Conservation (phyloP, 352 stramenopile species). For the Salisapilia sapeloensis region DNA sequence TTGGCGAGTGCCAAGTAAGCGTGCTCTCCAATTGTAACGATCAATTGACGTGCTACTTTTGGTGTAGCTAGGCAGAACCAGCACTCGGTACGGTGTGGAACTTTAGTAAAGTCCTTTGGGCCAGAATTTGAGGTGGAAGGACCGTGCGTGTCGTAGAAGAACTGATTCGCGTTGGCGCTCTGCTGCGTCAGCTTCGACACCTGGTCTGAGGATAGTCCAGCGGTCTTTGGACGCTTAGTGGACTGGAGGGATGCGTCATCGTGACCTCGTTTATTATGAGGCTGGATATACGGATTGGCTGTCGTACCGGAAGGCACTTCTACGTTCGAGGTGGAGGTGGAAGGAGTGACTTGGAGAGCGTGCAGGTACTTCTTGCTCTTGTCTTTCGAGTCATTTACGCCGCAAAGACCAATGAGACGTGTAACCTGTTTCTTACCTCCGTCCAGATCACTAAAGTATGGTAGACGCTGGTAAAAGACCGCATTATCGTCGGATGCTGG, state of each 20-base stretch:
- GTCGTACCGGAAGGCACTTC: slow-evolving; percentile 58
- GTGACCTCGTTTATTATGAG: neutral
- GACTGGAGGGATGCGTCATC: too few species aligned
- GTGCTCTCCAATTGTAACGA: slow-evolving; percentile 66
- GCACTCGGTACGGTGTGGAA: slow-evolving; percentile 56
- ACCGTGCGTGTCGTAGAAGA: slow-evolving; percentile 43
- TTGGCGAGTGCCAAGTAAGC: slow-evolving; percentile 72
- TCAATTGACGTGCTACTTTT: slow-evolving; percentile 59
- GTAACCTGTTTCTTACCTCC: slow-evolving; percentile 40
- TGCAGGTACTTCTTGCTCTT: slow-evolving; percentile 71
- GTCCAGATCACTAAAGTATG: slow-evolving; percentile 46
- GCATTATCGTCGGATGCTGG: slow-evolving; percentile 9
- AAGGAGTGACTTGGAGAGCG: slow-evolving; percentile 39
- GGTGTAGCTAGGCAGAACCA: slow-evolving; percentile 75
- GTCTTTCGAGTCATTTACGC: slow-evolving; percentile 37
- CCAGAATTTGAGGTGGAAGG: slow-evolving; percentile 1
- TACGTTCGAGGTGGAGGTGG: slow-evolving; percentile 10
- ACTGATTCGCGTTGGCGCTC: slow-evolving; percentile 20
- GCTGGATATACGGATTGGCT: slow-evolving; percentile 43
- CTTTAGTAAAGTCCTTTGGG: too few species aligned
- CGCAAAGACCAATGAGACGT: slow-evolving; percentile 49
- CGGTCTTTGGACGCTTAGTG: too few species aligned
- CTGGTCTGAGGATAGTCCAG: slow-evolving; percentile 39
- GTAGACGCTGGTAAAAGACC: slow-evolving; percentile 65
- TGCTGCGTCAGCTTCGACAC: slow-evolving; percentile 41